Conservation (phyloP, 768 basidiomycete genomes). For the Rhizopogon rudus region DNA sequence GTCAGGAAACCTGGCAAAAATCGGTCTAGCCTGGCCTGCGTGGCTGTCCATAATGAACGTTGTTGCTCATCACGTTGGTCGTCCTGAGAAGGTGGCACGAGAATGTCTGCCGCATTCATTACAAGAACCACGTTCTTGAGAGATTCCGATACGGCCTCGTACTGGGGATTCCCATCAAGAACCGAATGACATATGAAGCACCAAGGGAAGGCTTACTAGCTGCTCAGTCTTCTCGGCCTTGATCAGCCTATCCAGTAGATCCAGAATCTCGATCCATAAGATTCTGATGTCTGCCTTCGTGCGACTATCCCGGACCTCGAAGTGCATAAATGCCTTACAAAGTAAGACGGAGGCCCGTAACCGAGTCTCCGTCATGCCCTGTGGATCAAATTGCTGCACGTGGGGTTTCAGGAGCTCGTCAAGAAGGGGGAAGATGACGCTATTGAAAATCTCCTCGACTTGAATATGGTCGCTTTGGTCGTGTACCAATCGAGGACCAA, state of each 20-base stretch:
- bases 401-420: constrained; percentile 89
- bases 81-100: constrained; percentile 51
- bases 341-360: constrained; percentile 83
- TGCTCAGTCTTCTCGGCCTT: constrained; percentile 80
- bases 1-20: constrained; percentile 89
- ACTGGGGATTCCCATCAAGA: constrained; percentile 39
- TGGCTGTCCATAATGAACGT: constrained; percentile 76
- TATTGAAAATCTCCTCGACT: constrained; percentile 82
- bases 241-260: constrained; percentile 87
- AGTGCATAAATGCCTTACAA: constrained; percentile 95
- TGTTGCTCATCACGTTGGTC: constrained; percentile 55
- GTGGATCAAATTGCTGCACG: constrained; percentile 70
- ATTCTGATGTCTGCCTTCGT: constrained; percentile 59
- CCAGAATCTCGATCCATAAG: constrained; percentile 87
- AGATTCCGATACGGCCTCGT: constrained; percentile 93
- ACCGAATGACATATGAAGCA: neutral
- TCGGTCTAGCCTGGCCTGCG: constrained; percentile 81
- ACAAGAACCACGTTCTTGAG: constrained; percentile 95
- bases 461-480: constrained; percentile 54
- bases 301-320: constrained; percentile 69
- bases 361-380: constrained; percentile 89
- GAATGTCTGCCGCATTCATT: constrained; percentile 85
- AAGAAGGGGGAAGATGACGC: constrained; percentile 84
- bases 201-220: constrained; percentile 50
- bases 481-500: constrained; percentile 67